Conservation (phyloP, 352 stramenopile genomes). For the Peronosclerospora sorghi region DNA sequence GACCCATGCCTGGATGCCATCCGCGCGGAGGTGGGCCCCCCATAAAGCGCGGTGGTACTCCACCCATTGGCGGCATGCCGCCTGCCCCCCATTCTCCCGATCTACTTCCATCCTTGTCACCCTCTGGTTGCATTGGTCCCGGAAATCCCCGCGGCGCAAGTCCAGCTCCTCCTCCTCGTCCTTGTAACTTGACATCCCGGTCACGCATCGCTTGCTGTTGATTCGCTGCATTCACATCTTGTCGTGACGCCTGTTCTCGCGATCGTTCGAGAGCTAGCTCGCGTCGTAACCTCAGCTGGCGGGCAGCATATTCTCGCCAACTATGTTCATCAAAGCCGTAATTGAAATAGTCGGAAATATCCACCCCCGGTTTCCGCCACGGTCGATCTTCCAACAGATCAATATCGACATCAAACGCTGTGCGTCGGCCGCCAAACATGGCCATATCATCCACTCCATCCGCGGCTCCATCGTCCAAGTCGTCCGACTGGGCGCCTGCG, state of each 20-base stretch:
- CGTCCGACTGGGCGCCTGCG: constrained; percentile 9
- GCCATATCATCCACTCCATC: constrained; percentile 58
- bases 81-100: constrained; percentile 13
- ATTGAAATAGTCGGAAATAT: constrained; percentile 92
- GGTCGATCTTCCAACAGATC: constrained; percentile 86
- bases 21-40: constrained; percentile 31
- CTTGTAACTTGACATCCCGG: constrained; percentile 23
- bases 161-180: constrained; percentile 9
- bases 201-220: constrained; percentile 31
- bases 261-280: constrained; percentile 67
- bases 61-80: constrained; percentile 18
- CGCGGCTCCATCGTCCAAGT: constrained; percentile 1
- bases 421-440: constrained; percentile 73
- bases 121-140: constrained; percentile 16
- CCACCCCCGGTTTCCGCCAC: constrained; percentile 84
- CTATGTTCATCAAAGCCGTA: constrained; percentile 88
- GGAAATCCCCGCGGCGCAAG: constrained; percentile 19
- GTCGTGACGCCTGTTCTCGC: constrained; percentile 68
- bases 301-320: constrained; percentile 66
- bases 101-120: constrained; percentile 9
- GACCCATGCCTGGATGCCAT: constrained; percentile 65
- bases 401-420: constrained; percentile 88
- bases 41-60: constrained; percentile 35
- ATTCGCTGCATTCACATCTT: constrained; percentile 48
- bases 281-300: constrained; percentile 57